Evolutionary conservation across 2,329 filamentous ascomycete genomes (phyloP), one percentile per base, ranked within the genome.

Genomic region (Grosmannia serpens): DNA sequence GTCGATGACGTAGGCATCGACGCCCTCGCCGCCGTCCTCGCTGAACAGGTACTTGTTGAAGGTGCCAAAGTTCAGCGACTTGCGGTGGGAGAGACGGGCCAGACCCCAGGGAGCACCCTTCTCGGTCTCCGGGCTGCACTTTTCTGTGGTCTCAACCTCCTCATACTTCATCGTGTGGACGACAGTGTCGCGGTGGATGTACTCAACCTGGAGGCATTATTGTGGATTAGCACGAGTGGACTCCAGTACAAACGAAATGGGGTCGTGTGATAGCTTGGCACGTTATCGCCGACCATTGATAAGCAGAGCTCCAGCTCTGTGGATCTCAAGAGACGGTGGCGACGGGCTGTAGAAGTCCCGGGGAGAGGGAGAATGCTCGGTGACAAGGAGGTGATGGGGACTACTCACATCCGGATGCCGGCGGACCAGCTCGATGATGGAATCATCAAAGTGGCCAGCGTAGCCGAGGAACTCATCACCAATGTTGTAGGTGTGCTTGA

Each of bases 41-140:
- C 91, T 82, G 73, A 94, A 99, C 44, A 97, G 82, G 80, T 99
- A 99, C 79, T 97, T 96, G 84, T 96, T 97, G 79, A 94, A 97
- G 73, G 84, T 91, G 67, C 88, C 87, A 71, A 99, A 97, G 72
- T 82, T 87, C 65, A 99, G 82, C 64, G 81, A 80, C 64, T 94
- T 81, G 66, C 94, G 89, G 80, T 99, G 94, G 38, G 94, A 99
- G 76, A 99, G 89, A 84, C 94, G 90, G 66, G 95, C 94, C 64
- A 99, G 83, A 78, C 95, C 94, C 94, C 95, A 99, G n/a, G 94
- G 94, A 64, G 95, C 89, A 73, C 89, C 87, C 80, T 90, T 94
- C 84, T 99, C 90, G 9, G 83, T 78, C 70, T 87, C 80, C 64
- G 75, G 73, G n/a, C 74, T 70, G 65, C 78, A 82, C 50, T 57